phyloP scores from a whole-genome alignment of 116 monocot genomes.

The Phalaenopsis hybrid region DNA sequence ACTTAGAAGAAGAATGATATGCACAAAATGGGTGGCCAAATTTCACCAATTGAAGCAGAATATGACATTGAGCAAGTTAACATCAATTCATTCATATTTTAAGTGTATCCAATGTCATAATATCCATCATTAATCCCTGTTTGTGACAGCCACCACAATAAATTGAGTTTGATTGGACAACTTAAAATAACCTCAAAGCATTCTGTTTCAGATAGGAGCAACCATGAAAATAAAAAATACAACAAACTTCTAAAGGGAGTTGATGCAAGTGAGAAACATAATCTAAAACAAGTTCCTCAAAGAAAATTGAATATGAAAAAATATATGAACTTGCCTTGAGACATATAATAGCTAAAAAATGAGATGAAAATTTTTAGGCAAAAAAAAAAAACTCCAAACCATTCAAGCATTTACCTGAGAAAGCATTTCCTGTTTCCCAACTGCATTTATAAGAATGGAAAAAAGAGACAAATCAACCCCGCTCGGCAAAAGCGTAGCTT shows the following conservation, averaged over 20 bases:
- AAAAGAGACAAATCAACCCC: conserved; percentile 86
- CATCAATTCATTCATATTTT: neutral
- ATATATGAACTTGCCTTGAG: neutral
- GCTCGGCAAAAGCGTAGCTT: conserved; percentile 86
- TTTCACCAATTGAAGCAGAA: neutral
- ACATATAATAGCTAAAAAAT: too few species aligned
- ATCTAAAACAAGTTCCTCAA: neutral
- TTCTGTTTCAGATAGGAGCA: neutral
- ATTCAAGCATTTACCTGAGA: conserved; percentile 61
- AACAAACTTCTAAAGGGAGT: neutral
- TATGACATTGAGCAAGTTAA: neutral
- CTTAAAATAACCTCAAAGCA: neutral
- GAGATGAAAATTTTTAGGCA: too few species aligned
- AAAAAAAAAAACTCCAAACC: neutral
- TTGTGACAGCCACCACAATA: neutral
- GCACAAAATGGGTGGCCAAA: neutral
- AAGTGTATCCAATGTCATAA: neutral
- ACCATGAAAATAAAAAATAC: neutral
- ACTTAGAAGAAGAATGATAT: neutral
- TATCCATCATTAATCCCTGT: neutral
- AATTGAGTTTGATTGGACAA: neutral
- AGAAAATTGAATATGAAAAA: neutral
- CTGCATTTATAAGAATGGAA: conserved; percentile 85
- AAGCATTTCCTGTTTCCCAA: conserved; percentile 80
- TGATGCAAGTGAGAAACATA: neutral